Conservation (phyloP, 148 eudicot species). For the Chenopodium formosanum region DNA sequence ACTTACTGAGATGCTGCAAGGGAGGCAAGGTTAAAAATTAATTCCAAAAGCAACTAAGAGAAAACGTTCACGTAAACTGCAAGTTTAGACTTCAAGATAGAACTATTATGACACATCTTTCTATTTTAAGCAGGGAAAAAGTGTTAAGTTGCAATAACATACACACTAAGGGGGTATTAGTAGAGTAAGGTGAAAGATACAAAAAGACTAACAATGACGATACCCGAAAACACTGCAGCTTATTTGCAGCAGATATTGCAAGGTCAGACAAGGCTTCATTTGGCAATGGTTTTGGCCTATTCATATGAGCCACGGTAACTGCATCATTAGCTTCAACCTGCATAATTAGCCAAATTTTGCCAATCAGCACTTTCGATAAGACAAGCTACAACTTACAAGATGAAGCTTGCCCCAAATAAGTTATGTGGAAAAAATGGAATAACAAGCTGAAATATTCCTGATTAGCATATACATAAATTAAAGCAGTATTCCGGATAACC, state of each 20-base stretch:
- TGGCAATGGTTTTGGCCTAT: constrained; percentile 84
- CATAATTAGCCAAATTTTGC: constrained; percentile 13
- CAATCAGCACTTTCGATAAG: constrained; percentile 5
- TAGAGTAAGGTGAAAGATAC: background rate
- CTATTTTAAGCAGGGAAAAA: too few relatives aligned
- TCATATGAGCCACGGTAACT: constrained; percentile 90
- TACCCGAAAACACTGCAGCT: constrained; percentile 93
- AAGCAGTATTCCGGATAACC: background rate
- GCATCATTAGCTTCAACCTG: constrained; percentile 97
- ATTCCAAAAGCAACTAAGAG: background rate
- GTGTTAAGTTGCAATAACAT: background rate
- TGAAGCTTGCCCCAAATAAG: background rate
- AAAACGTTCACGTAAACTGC: background rate
- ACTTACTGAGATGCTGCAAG: constrained; percentile 85
- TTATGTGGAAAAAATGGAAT: background rate
- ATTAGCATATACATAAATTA: background rate
- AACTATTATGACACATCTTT: background rate
- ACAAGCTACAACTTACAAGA: background rate
- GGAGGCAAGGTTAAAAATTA: constrained; percentile 4
- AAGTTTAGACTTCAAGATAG: background rate
- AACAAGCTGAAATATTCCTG: background rate
- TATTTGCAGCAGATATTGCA: constrained; percentile 85
- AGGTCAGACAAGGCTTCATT: constrained; percentile 81
- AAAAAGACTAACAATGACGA: constrained; percentile 2
- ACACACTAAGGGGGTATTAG: background rate